These are phyloP conservation scores for Cenococcum geophilum DNA, from an alignment of 495 filamentous ascomycete genomes.

Conservation along the genomic window DNA sequence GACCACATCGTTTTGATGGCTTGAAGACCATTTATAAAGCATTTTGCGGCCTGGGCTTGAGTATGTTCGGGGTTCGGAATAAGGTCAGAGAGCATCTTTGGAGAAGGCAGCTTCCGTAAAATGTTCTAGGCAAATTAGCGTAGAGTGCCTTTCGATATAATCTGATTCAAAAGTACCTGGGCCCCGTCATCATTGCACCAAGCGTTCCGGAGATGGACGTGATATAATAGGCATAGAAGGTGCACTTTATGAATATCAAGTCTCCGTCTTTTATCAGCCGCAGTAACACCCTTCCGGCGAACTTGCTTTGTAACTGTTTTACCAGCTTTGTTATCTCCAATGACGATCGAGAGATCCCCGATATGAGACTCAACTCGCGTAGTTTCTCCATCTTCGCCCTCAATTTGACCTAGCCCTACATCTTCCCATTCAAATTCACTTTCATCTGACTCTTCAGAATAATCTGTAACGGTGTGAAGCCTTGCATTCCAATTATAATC, in stretches of 20 bases:
- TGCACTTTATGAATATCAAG: conserved; percentile 81
- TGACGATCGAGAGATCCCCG: conserved; percentile 50
- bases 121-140: conserved; percentile 13
- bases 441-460: conserved; percentile 43
- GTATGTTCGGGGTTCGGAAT: conserved; percentile 56
- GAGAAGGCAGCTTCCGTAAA: conserved; percentile 17
- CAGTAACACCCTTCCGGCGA: conserved; percentile 52
- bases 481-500: background rate
- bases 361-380: conserved; percentile 35
- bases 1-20: conserved; percentile 62
- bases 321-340: conserved; percentile 46
- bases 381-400: conserved; percentile 38
- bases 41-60: conserved; percentile 64
- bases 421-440: conserved; percentile 70
- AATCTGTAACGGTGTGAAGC: conserved; percentile 21
- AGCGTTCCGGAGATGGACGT: conserved; percentile 66
- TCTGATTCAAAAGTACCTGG: conserved; percentile 49
- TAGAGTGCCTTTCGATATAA: conserved; percentile 4
- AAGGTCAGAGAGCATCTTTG: conserved; percentile 38
- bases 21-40: conserved; percentile 71
- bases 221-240: conserved; percentile 69
- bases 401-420: conserved; percentile 46
- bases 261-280: conserved; percentile 62
- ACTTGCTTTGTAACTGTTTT: conserved; percentile 39
- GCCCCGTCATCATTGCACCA: conserved; percentile 80